Conservation (phyloP, 441 rosid genomes). For the Geranium incanum region DNA sequence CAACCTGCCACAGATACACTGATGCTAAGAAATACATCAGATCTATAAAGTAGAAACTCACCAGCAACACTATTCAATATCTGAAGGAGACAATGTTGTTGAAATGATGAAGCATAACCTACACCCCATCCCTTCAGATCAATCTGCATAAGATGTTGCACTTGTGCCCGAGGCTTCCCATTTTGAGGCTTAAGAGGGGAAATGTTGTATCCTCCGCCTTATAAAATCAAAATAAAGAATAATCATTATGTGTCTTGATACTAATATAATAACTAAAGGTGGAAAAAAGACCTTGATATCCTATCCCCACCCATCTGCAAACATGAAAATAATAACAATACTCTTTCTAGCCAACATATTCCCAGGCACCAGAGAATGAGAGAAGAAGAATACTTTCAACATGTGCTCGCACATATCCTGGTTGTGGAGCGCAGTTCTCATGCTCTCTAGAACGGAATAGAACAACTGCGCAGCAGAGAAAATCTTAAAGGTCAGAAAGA, state of each 20-base stretch:
- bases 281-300: background rate
- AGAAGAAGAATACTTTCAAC: slow-evolving; percentile 68
- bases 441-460: slow-evolving; percentile 98
- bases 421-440: slow-evolving; percentile 85
- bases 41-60: slow-evolving; percentile 30
- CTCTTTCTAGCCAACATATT: background rate
- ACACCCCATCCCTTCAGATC: slow-evolving; percentile 98
- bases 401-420: slow-evolving; percentile 96
- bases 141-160: slow-evolving; percentile 93
- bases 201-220: slow-evolving; percentile 98
- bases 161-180: slow-evolving; percentile 86
- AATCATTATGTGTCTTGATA: slow-evolving; percentile 9
- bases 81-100: slow-evolving; percentile 97
- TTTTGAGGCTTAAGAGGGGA: slow-evolving; percentile 76
- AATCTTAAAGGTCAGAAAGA: slow-evolving; percentile 18
- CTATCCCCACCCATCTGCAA: background rate
- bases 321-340: background rate
- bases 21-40: background rate
- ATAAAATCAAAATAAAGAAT: slow-evolving; percentile 21
- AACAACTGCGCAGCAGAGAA: slow-evolving; percentile 55
- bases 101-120: slow-evolving; percentile 87
- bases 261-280: slow-evolving; percentile 6
- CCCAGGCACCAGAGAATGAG: slow-evolving; percentile 18
- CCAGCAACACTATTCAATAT: slow-evolving; percentile 97
- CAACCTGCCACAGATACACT: slow-evolving; percentile 11